Evolutionary conservation across 306 rosid species (phyloP), one percentile per base, ranked within the genome.

Genomic region (Vicia sativa): DNA sequence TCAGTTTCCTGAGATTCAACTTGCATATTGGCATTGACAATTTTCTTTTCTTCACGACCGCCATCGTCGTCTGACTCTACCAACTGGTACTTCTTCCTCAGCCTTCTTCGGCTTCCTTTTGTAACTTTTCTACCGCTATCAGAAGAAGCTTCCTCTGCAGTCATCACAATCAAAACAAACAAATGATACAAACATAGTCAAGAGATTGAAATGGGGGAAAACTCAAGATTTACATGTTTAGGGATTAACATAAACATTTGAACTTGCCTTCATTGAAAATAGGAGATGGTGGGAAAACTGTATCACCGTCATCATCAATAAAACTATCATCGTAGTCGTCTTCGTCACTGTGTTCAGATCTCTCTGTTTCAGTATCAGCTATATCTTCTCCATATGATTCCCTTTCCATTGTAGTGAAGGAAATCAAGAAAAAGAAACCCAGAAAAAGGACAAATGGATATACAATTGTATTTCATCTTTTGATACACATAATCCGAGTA

Each of bases 321-420:
- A 92, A 92, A 77, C 98, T 92, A 81, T 78, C 91, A 0, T 86
- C 98, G 42, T 85, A 92, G 16, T 78, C 72, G 18, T 88, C 97
- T 56, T 89, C 90, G 3, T 87, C 89, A 62, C 81, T 77, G 55
- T 53, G 38, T 74, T 65, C 69, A 12, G 98, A 87, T 60, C 68
- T 59, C 69, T 87, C 88, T 16, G 91, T 86, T 18, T 92, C 96
- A 2, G 96, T 85, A 66, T 89, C 82, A 0, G 85, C 92, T 61
- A 92, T 92, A 78, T 92, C 96, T 82, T 82, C 95, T 52, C 98
- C 98, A 56, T 55, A 86, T 10, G 98, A 88, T 77, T 92, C 98
- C 67, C 95, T 89, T 68, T 73, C 34, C 65, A 71, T 70, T 68
- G 26, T 46, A 26, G 89, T 82, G 54, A 80, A 80, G 77, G 82